Conservation (phyloP, 2,329 filamentous ascomycete genomes). For the Colletotrichum neosansevieriae region DNA sequence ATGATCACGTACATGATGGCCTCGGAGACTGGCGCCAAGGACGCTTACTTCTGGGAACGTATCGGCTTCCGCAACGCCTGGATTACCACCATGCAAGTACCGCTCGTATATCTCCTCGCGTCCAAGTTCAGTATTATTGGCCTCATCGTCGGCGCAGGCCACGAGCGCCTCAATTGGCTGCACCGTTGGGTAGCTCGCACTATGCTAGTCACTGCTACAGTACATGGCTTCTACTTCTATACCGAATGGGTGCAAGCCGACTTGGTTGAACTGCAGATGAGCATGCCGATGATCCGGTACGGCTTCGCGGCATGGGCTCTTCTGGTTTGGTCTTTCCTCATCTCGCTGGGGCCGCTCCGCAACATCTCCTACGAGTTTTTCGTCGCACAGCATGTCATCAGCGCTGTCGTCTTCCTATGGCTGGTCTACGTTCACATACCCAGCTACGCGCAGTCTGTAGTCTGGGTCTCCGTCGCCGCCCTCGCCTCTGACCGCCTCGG, state of each 20-base stretch:
- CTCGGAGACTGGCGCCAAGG: conserved; percentile 59
- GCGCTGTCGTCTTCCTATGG: conserved; percentile 72
- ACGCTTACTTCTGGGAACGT: conserved; percentile 71
- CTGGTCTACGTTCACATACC: conserved; percentile 74
- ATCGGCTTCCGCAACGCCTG: conserved; percentile 77
- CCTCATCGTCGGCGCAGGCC: conserved; percentile 70
- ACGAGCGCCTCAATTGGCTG: conserved; percentile 79
- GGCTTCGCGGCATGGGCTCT: conserved; percentile 76
- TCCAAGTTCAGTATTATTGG: conserved; percentile 72
- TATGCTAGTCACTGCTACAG: conserved; percentile 74
- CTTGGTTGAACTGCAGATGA: conserved; percentile 69
- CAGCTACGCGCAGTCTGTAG: conserved; percentile 66
- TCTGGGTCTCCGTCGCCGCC: conserved; percentile 75
- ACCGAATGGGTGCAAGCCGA: conserved; percentile 71
- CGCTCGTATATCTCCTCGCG: conserved; percentile 72
- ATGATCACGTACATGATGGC: conserved; percentile 70
- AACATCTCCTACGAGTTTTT: conserved; percentile 77
- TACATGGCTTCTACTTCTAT: conserved; percentile 79
- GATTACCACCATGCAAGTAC: conserved; percentile 74
- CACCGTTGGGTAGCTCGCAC: conserved; percentile 79
- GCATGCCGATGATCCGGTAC: conserved; percentile 63
- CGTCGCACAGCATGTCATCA: conserved; percentile 75
- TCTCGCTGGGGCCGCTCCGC: conserved; percentile 72
- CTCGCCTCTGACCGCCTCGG: conserved; percentile 72
- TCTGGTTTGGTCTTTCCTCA: conserved; percentile 74